Evolutionary conservation across 257 asterid species (phyloP).

Genomic region (Gynochthodes officinalis): DNA sequence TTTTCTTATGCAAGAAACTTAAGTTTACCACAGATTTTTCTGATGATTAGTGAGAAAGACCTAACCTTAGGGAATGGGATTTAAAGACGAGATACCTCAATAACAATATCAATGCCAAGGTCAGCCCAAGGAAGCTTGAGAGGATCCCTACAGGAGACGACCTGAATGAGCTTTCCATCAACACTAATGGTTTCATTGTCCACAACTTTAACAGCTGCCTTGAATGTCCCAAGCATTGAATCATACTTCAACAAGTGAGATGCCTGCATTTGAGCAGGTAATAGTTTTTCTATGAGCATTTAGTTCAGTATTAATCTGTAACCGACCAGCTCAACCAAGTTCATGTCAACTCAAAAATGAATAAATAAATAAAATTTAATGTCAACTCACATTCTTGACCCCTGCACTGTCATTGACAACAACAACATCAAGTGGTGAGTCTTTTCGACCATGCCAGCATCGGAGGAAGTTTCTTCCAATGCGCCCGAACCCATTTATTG

Average conservation of each 20-base stretch:
- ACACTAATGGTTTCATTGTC: constrained; percentile 82
- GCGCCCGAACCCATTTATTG: constrained; percentile 89
- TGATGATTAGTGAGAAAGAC: not conserved
- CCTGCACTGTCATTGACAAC: constrained; percentile 92
- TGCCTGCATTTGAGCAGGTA: constrained; percentile 46
- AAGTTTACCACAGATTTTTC: not conserved
- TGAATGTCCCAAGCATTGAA: constrained; percentile 90
- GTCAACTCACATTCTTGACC: constrained; percentile 69
- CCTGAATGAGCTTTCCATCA: constrained; percentile 78
- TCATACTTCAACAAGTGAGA: constrained; percentile 90
- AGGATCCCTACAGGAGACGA: constrained; percentile 84
- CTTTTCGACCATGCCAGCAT: constrained; percentile 94
- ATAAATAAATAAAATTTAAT: not conserved
- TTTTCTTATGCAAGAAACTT: not conserved
- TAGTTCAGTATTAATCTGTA: not conserved
- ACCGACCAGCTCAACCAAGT: not conserved
- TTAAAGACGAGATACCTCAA: constrained; percentile 47
- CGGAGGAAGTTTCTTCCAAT: constrained; percentile 95
- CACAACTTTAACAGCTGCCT: constrained; percentile 76
- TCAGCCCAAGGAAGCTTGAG: constrained; percentile 96
- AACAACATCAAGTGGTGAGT: constrained; percentile 85
- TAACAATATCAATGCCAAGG: constrained; percentile 85
- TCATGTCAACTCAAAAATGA: too few species aligned
- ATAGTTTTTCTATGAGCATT: not conserved
- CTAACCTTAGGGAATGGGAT: not conserved